Evolutionary conservation across 2,329 filamentous ascomycete species (phyloP).

Genomic region (Alternaria sp.): DNA sequence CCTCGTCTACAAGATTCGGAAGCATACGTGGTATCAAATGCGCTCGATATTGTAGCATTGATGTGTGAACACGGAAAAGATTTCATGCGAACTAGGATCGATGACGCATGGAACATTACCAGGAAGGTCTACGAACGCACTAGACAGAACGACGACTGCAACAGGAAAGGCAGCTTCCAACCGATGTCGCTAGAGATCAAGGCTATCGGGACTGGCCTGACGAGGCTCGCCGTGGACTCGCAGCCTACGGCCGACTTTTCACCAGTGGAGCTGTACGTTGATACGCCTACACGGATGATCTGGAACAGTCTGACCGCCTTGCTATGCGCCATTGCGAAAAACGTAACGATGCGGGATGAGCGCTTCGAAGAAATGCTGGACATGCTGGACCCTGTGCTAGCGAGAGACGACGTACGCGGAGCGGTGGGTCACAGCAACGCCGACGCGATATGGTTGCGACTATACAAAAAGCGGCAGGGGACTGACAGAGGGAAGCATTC

Average conservation of each 20-base stretch:
- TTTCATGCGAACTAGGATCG: conserved; percentile 79
- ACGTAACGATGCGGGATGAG: conserved; percentile 70
- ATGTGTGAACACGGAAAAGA: conserved; percentile 77
- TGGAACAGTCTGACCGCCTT: conserved; percentile 69
- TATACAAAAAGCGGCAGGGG: conserved; percentile 26
- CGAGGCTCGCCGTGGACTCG: conserved; percentile 1
- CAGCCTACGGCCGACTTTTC: neutral
- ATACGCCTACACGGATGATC: conserved; percentile 64
- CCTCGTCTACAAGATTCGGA: conserved; percentile 71
- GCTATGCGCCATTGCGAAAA: conserved; percentile 65
- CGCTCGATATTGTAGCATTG: conserved; percentile 70
- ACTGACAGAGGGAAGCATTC: neutral
- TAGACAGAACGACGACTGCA: conserved; percentile 10
- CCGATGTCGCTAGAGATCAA: conserved; percentile 1
- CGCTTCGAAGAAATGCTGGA: conserved; percentile 75
- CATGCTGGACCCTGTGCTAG: conserved; percentile 57
- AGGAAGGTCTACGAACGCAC: conserved; percentile 39
- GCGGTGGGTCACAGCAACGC: conserved; percentile 70
- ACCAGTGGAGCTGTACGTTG: conserved; percentile 52
- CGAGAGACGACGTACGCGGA: conserved; percentile 56
- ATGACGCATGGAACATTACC: conserved; percentile 71
- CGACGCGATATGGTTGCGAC: conserved; percentile 76
- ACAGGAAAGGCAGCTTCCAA: neutral
- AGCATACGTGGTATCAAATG: conserved; percentile 71
- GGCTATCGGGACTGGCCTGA: conserved; percentile 10